Conservation (phyloP, 495 filamentous ascomycete genomes). For the Glarea lozoyensis region DNA sequence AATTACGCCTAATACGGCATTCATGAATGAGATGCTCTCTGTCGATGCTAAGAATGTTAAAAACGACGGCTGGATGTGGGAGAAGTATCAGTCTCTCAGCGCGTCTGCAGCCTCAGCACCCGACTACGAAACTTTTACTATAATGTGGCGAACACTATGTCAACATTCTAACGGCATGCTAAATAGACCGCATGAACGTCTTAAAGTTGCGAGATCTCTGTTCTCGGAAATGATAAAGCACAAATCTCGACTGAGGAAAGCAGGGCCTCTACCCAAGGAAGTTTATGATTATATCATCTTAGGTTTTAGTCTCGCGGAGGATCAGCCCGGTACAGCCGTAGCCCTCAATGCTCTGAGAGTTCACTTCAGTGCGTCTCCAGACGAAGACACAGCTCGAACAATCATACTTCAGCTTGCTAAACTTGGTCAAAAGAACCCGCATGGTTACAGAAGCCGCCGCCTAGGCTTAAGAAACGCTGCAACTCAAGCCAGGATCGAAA, state of each 20-base stretch:
- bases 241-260: constrained; percentile 16
- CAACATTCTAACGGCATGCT: constrained; percentile 39
- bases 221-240: constrained; percentile 51
- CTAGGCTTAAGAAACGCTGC: neutral
- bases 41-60: constrained; percentile 27
- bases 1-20: constrained; percentile 56
- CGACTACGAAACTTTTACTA: constrained; percentile 61
- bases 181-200: constrained; percentile 1
- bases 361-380: constrained; percentile 37
- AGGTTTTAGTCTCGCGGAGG: constrained; percentile 42
- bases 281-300: constrained; percentile 49
- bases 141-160: constrained; percentile 49
- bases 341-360: constrained; percentile 38
- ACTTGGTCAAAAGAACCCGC: constrained; percentile 15
- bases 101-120: constrained; percentile 36
- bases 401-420: constrained; percentile 43
- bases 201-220: constrained; percentile 39
- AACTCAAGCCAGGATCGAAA: constrained; percentile 17
- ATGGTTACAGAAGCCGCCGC: constrained; percentile 6
- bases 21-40: constrained; percentile 68
- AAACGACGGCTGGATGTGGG: constrained; percentile 29
- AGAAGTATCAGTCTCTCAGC: constrained; percentile 41
- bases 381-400: constrained; percentile 38
- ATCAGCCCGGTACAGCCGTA: constrained; percentile 46
- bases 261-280: constrained; percentile 32